These are phyloP conservation scores for Fomitopsis palustris DNA, from an alignment of 1,284 basidiomycete genomes.

Conservation along the genomic window DNA sequence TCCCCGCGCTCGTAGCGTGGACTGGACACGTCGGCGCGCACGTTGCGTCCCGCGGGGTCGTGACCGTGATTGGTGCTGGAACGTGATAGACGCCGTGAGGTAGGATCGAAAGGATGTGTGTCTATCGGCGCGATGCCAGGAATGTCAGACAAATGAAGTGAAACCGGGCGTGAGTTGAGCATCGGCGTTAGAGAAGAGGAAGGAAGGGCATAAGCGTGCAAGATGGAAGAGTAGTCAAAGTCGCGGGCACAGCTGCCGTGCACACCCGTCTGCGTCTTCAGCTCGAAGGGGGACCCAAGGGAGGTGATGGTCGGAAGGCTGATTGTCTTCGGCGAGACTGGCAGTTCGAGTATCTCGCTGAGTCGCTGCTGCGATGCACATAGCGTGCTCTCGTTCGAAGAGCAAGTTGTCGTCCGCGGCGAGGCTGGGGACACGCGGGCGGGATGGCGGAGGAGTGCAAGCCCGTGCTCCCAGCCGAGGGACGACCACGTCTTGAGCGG, in stretches of 20 bases:
- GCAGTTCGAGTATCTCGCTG: slow-evolving; percentile 8
- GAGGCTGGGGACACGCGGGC: slow-evolving; percentile 5
- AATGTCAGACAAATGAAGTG: not conserved
- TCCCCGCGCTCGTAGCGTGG: not conserved
- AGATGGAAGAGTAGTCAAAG: not conserved
- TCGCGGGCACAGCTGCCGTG: not conserved
- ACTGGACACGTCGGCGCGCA: not conserved
- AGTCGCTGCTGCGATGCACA: slow-evolving; percentile 14
- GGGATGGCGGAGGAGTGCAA: slow-evolving; percentile 1
- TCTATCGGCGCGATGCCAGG: not conserved
- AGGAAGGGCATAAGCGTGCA: not conserved
- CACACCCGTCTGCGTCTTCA: not conserved
- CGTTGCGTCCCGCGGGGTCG: not conserved
- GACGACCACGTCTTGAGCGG: slow-evolving; percentile 1
- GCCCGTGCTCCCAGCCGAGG: not conserved
- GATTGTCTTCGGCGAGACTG: not conserved
- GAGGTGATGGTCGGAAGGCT: not conserved
- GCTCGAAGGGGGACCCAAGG: not conserved
- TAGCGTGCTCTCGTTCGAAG: slow-evolving; percentile 11
- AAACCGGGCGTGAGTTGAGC: not conserved
- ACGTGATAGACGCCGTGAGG: not conserved
- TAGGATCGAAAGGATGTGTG: not conserved
- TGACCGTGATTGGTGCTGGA: not conserved
- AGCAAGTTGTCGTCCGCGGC: not conserved
- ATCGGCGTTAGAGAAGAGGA: not conserved